A percentile compares a stretch with the other conserved stretches of the same genome.
Evolutionary conservation across 306 rosid species (phyloP).

Genomic region (Lathyrus oleraceus): DNA sequence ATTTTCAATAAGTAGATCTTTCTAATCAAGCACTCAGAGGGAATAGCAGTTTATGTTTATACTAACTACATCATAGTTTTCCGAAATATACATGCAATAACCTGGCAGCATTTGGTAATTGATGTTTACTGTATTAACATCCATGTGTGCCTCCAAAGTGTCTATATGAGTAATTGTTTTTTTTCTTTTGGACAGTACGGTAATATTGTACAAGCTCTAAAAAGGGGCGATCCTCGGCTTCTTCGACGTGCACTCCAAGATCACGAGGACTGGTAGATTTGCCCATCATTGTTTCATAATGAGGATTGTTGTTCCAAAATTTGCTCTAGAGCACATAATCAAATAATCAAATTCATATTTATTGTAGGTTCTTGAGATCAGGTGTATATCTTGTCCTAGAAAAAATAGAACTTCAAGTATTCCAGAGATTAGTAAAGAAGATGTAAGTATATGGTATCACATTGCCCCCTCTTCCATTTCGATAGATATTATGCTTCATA

Average conservation of each 20-base stretch:
- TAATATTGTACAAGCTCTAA: slow-evolving; percentile 72
- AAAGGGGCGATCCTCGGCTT: slow-evolving; percentile 90
- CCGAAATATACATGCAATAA: slow-evolving; percentile 3
- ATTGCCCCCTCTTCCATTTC: slow-evolving; percentile 17
- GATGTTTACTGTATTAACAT: slow-evolving; percentile 11
- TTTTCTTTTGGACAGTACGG: slow-evolving; percentile 59
- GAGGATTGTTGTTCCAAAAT: slow-evolving; percentile 19
- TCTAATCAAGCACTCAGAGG: background rate
- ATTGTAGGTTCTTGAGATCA: slow-evolving; percentile 82
- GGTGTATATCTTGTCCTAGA: slow-evolving; percentile 97
- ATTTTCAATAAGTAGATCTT: background rate
- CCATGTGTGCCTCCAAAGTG: slow-evolving; percentile 21
- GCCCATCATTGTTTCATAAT: slow-evolving; percentile 10
- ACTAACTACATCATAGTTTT: slow-evolving; percentile 15
- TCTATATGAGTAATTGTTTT: slow-evolving; percentile 21
- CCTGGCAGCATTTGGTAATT: slow-evolving; percentile 14
- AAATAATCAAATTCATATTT: slow-evolving; percentile 23
- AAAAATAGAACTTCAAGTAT: slow-evolving; percentile 94
- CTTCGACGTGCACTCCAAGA: slow-evolving; percentile 86
- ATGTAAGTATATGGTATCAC: slow-evolving; percentile 52
- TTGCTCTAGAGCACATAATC: slow-evolving; percentile 16
- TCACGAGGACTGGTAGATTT: slow-evolving; percentile 72
- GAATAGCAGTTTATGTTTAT: background rate
- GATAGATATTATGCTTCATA: slow-evolving; percentile 13
- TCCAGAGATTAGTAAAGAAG: slow-evolving; percentile 94